Base-by-base conservation (phyloP, 768 basidiomycete genomes). In the Scleroderma citrinum region DNA sequence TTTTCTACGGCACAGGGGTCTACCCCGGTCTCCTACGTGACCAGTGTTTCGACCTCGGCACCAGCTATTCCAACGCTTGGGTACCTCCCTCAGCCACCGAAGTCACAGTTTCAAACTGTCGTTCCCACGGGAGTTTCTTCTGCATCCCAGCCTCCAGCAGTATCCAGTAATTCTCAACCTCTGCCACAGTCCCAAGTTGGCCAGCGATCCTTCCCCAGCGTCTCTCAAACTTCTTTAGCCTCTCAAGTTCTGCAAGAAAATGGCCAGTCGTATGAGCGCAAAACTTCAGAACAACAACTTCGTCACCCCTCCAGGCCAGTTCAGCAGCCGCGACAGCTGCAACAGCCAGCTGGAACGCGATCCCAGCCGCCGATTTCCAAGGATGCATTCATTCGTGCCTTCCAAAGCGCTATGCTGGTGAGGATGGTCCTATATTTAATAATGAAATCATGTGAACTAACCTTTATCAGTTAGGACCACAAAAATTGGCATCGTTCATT, bases 321-420 rank as follows among this genome's bases (percentile, higher is more conserved):
- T 13, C 23, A 35, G 13, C 34, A 35, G 34, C 35, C 24, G n/a
- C 60, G 50, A 47, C 50, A 50, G 23, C 21, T 11, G 12, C 24
- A 30, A 14, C 47, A 37, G 5, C 29, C 47, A 20, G 29, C 19
- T 23, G 21, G 12, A 5, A 32, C 39, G 35, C 44, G 32, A 44
- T 39, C 50, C 31, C 47, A 44, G 14, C 21, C 19, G 23, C 31
- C 7, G 16, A 14, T 16, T 11, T 52, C 54, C 41, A 53, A 53
- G 43, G 59, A 51, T 12, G 47, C 16, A 14, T 66, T 66, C 21
- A 43, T 55, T 23, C 52, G 48, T 17, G 36, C 35, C 23, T 68
- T 66, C 29, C 66, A 60, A 32, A 17, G 6, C 1, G 58, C 54
- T 13, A 43, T 55, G 7, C 47, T 54, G 37, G 64, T 66, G 44